A percentile compares a stretch with the other conserved stretches of the same genome.
Evolutionary conservation across 2,329 filamentous ascomycete genomes (phyloP).

Genomic region (Nemania abortiva): DNA sequence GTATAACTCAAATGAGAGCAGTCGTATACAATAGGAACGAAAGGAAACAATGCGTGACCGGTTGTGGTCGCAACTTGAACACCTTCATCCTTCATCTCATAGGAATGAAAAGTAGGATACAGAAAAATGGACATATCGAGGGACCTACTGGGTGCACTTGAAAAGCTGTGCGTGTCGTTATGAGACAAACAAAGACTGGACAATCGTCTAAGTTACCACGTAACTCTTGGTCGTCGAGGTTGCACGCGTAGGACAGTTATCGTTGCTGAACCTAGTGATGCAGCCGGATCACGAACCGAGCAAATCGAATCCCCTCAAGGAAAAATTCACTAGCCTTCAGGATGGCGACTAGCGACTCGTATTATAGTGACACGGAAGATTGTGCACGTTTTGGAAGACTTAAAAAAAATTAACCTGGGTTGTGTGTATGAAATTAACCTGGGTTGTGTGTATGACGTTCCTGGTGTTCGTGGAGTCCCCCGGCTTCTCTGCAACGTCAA

Average conservation of each 20-base stretch:
- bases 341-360: conserved; percentile 10
- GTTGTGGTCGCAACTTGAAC: neutral
- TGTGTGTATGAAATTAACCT: conserved; percentile 34
- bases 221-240: conserved; percentile 19
- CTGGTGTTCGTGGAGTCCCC: conserved; percentile 20
- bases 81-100: neutral
- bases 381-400: conserved; percentile 10
- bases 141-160: conserved; percentile 34
- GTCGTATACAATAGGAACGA: neutral
- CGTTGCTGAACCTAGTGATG: conserved; percentile 11
- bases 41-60: neutral
- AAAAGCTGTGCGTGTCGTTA: conserved; percentile 11
- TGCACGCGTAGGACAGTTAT: conserved; percentile 14
- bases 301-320: conserved; percentile 13
- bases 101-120: conserved; percentile 15
- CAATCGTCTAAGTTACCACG: conserved; percentile 15
- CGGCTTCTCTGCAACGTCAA: conserved; percentile 31
- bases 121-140: conserved; percentile 22
- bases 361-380: conserved; percentile 24
- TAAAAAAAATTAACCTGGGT: conserved; percentile 23
- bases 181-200: conserved; percentile 6
- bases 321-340: conserved; percentile 6
- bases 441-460: conserved; percentile 34
- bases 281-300: conserved; percentile 16
- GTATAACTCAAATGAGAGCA: conserved; percentile 8